Percentiles rank a stretch among this genome's conserved stretches.
phyloP scores from a whole-genome alignment of 1,139 yeast species.

The Zygotorulaspora mrakii region DNA sequence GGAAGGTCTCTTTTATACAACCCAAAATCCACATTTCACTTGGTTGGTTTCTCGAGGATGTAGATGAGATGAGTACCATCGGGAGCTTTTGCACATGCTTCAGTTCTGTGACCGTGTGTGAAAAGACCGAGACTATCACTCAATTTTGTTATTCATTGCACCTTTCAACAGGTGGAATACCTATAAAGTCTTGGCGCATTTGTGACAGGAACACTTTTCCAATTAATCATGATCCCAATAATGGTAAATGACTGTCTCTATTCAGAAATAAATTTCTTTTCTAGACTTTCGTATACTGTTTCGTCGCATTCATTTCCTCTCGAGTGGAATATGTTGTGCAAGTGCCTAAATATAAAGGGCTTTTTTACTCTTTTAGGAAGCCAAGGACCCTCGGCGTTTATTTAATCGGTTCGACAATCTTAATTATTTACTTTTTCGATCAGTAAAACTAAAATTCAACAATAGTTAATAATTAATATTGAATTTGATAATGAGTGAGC shows the following conservation, averaged over 20 bases:
- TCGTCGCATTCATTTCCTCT: background rate
- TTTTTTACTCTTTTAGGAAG: background rate
- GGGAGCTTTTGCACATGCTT: background rate
- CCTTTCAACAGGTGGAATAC: background rate
- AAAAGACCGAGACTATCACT: background rate
- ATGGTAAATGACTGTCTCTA: background rate
- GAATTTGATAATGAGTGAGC: background rate
- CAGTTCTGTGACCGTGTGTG: slow-evolving; percentile 1
- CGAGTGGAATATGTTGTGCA: background rate
- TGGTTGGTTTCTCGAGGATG: background rate
- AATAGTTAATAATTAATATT: background rate
- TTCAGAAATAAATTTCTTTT: background rate
- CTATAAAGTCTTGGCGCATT: background rate
- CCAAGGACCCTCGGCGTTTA: slow-evolving; percentile 1
- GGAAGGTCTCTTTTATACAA: background rate
- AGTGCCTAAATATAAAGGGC: background rate
- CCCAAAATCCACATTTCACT: background rate
- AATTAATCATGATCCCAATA: background rate
- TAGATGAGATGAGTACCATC: background rate
- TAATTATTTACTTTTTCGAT: background rate
- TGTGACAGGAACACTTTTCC: background rate
- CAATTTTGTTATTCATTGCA: background rate
- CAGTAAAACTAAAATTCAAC: background rate
- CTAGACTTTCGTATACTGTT: background rate
- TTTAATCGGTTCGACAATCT: background rate